Evolutionary conservation across 2,329 filamentous ascomycete species (phyloP), one percentile per base, ranked within the genome.

Genomic region (Bipolaris cookei): DNA sequence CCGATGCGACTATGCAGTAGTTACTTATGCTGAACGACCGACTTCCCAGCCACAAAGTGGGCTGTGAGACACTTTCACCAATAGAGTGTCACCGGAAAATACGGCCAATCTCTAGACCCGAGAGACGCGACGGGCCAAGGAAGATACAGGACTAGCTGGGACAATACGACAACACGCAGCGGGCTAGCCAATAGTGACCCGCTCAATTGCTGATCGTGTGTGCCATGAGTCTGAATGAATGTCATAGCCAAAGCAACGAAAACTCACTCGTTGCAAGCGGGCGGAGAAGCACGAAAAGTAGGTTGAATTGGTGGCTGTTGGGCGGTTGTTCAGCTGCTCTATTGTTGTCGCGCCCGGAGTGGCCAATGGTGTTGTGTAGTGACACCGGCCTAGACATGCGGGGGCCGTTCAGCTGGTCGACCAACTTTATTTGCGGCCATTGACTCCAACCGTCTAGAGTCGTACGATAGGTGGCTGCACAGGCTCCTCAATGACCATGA

Each of bases 61-160:
- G 56, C 42, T 61, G 64, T 67, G 62, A 66, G 66, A 69, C 64
- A 58, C 51, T 38, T 55, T 61, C 54, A 47, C 67, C 71, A 70
- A 74, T 71, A 59, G 57, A 49, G 61, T 49, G 37, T 38, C 35
- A 51, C 48, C 20, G 56, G 53, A 56, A 47, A 58, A 63, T 57
- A 61, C 58, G 55, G 55, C 56, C 57, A 59, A 56, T 60, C 51
- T 56, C 50, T 57, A 62, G 63, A 60, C 59, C 56, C 58, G 62
- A 54, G 23, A 54, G 44, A 52, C 51, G 58, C 51, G 57, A 63
- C 55, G n/a, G 58, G 30, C 35, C 50, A 51, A 56, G 56, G 43
- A 44, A 45, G 45, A 49, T 41, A 32, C 35, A 47, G 30, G 28
- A 34, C 28, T 41, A 39, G 32, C 45, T 4, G 30, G 42, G 28